Evolutionary conservation across 306 rosid species (phyloP), one percentile per base, ranked within the genome.

Genomic region (Dicorynia guianensis): DNA sequence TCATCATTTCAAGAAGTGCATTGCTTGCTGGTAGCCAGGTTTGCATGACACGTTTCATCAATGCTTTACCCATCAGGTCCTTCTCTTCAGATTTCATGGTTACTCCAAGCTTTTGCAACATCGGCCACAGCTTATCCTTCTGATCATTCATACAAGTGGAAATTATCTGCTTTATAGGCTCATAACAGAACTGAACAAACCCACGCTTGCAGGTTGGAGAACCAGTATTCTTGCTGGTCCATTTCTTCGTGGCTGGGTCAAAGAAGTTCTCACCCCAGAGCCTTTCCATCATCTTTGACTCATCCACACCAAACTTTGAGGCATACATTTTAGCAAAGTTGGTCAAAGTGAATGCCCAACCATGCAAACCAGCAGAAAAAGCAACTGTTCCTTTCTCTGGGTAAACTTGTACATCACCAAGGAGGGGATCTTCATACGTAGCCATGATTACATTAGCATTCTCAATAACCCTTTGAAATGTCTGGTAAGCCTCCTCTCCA

Each of bases 1-100:
- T 88, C 98, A 94, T 94, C 97, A 94, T 91, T 83, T 94, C 98
- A 86, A 94, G 67, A 0, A 92, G 88, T 2, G 96, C 97, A 25
- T 0, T 86, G 30, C 96, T 87, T 4, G 98, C 97, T 40, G 97
- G 97, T 5, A 93, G 94, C 98, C 98, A 93, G 3, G 90, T 93
- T 80, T 93, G 98, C 98, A 93, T 91, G 39, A 93, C 98, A 68
- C 97, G 87, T 70, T 93, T 93, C 98, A 93, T 93, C 89, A 93
- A 60, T 4, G 94, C 69, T 77, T 93, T 93, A 1, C 96, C 92
- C 91, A 88, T 85, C 50, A 93, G 71, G 0, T 94, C 98, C 73
- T 89, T 94, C 55, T 94, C 98, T 0, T 94, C 97, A 14, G 93
- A 71, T 81, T 95, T 95, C 95, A 92, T 86, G 75, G 80, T 79